Percentiles rank a stretch among this genome's conserved stretches.
Conservation (phyloP, 768 basidiomycete species). For the Panaeolus papilionaceus region DNA sequence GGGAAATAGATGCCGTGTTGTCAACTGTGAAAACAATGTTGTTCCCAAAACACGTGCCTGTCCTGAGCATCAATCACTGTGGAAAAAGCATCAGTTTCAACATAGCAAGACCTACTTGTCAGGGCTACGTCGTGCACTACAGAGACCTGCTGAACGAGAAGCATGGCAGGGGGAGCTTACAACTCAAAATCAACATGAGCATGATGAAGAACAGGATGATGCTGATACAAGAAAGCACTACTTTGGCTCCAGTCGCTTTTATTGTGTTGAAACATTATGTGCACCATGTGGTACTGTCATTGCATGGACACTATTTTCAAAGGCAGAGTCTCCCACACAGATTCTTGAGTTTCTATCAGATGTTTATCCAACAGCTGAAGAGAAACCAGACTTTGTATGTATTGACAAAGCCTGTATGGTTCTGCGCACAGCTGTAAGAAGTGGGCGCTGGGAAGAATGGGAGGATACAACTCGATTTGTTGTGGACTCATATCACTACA, state of each 20-base stretch:
- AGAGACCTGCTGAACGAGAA: constrained; percentile 22
- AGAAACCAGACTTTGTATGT: too few species aligned
- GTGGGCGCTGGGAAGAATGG: constrained; percentile 22
- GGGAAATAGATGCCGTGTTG: constrained; percentile 29
- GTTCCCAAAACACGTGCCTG: constrained; percentile 30
- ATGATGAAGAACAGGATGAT: constrained; percentile 20
- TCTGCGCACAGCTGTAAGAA: too few species aligned
- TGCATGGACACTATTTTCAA: too few species aligned
- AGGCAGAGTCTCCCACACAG: too few species aligned
- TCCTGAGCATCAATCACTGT: constrained; percentile 27
- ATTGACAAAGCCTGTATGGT: too few species aligned
- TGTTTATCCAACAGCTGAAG: too few species aligned
- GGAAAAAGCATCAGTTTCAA: constrained; percentile 24
- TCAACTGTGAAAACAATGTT: constrained; percentile 24
- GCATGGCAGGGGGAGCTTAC: constrained; percentile 21
- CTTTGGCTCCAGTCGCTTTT: too few species aligned
- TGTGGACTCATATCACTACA: constrained; percentile 42
- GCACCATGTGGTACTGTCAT: too few species aligned
- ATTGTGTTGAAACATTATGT: too few species aligned
- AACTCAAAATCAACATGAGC: constrained; percentile 14
- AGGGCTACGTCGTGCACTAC: constrained; percentile 25
- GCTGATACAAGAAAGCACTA: too few species aligned
- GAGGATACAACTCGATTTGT: constrained; percentile 35
- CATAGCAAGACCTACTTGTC: constrained; percentile 22
- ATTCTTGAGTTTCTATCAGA: too few species aligned